Base-by-base conservation (phyloP, 139 green algal species). In the Chlamydomonas urium region DNA sequence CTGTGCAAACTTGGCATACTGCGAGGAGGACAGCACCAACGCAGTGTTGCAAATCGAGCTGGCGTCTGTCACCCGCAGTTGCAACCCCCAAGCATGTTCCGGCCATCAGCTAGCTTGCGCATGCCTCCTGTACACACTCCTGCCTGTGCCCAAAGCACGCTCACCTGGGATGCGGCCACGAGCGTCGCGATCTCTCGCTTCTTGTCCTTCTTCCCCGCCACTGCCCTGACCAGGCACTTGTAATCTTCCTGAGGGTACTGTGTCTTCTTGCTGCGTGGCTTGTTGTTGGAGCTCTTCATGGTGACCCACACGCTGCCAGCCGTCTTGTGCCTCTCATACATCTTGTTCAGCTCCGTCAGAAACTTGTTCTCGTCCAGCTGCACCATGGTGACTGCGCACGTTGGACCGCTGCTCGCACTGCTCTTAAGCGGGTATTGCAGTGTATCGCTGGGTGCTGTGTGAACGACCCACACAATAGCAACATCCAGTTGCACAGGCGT, bases 301-400 rank as follows among this genome's bases (percentile, higher is more conserved):
- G 90, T 94, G 26, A 93, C 50, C 53, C 62, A 90, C 0, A 96
- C 85, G 4, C 76, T 84, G 2, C 86, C 83, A 10, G 21, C 65
- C 0, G 61, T 66, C 36, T 91, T 89, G 50, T 75, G 86, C 26
- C 75, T 61, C 35, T 93, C 87, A 77, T 90, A 95, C 65, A 96
- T 69, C 67, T 87, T 88, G 32, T 78, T 81, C 36, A 96, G 77
- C 74, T 94, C 86, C 38, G 78, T 93, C 2, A 94, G 68, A 53
- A 96, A 96, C 33, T 71, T 74, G 53, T 92, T 88, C 2, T 81
- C 60, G 10, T 93, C 86, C 3, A 93, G 60, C 32, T 79, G 72
- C 47, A 91, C 85, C 89, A 88, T 88, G 8, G 29, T 67, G 53
- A 63, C n/a, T n/a, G n/a, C n/a, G n/a, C n/a, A n/a, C n/a, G n/a